These are phyloP conservation scores for Phycomyces blakesleeanus DNA, from an alignment of 192 early-diverging fungal genomes.

Conservation along the genomic window DNA sequence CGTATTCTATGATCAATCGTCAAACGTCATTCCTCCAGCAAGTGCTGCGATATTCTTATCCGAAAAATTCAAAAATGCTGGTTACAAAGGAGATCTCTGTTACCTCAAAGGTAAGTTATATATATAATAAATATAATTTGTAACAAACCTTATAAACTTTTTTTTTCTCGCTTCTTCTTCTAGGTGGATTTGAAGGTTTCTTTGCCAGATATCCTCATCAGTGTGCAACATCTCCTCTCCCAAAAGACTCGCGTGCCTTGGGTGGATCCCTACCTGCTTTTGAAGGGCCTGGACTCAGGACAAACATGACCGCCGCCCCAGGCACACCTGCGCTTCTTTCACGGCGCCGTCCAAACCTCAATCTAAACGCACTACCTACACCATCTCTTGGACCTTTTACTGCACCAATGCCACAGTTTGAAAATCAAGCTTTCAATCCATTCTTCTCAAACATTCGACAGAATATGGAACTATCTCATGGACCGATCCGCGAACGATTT, in stretches of 20 bases:
- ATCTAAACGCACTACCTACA: slow-evolving; percentile 30
- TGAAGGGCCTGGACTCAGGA: too few relatives aligned
- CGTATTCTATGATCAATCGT: slow-evolving; percentile 63
- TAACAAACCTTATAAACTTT: too few relatives aligned
- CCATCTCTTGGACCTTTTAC: slow-evolving; percentile 41
- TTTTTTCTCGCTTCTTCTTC: too few relatives aligned
- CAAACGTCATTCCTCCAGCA: slow-evolving; percentile 44
- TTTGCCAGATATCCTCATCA: slow-evolving; percentile 6
- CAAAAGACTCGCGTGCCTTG: slow-evolving; percentile 1
- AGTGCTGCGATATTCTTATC: slow-evolving; percentile 49
- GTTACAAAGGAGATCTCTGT: slow-evolving; percentile 38
- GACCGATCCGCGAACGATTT: slow-evolving; percentile 52
- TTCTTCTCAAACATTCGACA: slow-evolving; percentile 61
- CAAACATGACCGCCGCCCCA: neutral
- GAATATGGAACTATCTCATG: slow-evolving; percentile 51
- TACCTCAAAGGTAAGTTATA: slow-evolving; percentile 43
- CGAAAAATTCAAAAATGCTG: slow-evolving; percentile 59
- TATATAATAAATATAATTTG: slow-evolving; percentile 7
- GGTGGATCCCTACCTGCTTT: neutral
- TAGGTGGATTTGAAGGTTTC: slow-evolving; percentile 53
- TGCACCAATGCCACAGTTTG: slow-evolving; percentile 54
- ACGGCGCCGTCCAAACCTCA: slow-evolving; percentile 21
- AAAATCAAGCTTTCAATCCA: slow-evolving; percentile 54
- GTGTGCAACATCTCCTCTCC: neutral
- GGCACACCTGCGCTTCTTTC: slow-evolving; percentile 11